A percentile compares a stretch with the other conserved stretches of the same genome.
phyloP scores from a whole-genome alignment of 495 filamentous ascomycete genomes.

The Halenospora varia region DNA sequence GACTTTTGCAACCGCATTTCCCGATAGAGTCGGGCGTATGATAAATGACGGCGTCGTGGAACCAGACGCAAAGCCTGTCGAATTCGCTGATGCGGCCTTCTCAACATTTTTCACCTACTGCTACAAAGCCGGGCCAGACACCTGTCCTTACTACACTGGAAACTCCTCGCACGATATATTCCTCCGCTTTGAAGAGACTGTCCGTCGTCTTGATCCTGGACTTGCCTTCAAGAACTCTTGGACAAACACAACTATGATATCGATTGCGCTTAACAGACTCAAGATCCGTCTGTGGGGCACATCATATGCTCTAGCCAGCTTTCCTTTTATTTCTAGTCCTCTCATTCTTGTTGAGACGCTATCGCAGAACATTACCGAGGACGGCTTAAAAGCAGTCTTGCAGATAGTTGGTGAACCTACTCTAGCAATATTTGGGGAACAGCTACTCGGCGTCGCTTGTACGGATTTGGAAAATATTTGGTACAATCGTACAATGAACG shows the following conservation, averaged over 20 bases:
- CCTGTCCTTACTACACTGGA: constrained; percentile 29
- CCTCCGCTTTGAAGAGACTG: not conserved
- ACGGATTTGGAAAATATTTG: not conserved
- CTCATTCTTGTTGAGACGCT: not conserved
- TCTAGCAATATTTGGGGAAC: not conserved
- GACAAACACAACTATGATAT: not conserved
- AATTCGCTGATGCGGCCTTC: constrained; percentile 4
- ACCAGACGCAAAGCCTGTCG: constrained; percentile 28
- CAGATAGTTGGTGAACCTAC: not conserved
- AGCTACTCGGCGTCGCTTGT: not conserved
- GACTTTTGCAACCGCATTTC: constrained; percentile 46
- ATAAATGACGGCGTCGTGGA: constrained; percentile 47
- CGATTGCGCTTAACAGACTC: not conserved
- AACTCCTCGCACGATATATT: not conserved
- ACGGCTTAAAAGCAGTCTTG: not conserved
- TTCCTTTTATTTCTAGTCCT: not conserved
- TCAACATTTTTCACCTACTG: constrained; percentile 51
- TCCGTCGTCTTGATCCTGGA: not conserved
- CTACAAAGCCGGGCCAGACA: constrained; percentile 40
- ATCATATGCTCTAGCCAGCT: not conserved
- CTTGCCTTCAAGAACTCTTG: not conserved
- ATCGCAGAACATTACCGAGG: not conserved
- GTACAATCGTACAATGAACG: not conserved
- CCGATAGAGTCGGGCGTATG: constrained; percentile 38
- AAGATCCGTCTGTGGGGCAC: not conserved